A percentile compares a stretch with the other conserved stretches of the same genome.
phyloP scores from a whole-genome alignment of 1,284 basidiomycete species.

The Phellinidium pouzarii region DNA sequence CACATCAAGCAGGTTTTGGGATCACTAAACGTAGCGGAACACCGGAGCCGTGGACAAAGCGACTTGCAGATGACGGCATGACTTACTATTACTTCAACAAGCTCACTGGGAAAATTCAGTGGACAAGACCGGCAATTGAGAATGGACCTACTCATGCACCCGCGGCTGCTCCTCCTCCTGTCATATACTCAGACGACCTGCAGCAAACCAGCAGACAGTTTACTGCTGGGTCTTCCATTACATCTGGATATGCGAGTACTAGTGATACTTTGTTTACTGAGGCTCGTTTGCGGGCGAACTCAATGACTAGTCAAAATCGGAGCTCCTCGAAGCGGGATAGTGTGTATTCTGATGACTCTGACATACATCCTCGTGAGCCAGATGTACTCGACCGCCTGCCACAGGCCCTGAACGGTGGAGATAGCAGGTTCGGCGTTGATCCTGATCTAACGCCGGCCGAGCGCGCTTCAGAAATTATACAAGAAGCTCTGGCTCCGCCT shows the following conservation, averaged over 20 bases:
- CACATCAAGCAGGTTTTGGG: conserved; percentile 49
- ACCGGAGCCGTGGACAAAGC: conserved; percentile 74
- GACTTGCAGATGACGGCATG: conserved; percentile 79
- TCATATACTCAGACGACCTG: conserved; percentile 4
- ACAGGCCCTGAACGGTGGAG: conserved; percentile 15
- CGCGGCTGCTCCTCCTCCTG: not conserved
- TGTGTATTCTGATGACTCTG: conserved; percentile 73
- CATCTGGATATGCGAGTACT: conserved; percentile 8
- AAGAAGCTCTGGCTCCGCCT: conserved; percentile 51
- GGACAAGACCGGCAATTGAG: conserved; percentile 52
- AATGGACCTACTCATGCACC: conserved; percentile 1
- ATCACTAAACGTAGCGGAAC: conserved; percentile 49
- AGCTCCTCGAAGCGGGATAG: conserved; percentile 45
- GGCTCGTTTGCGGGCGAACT: conserved; percentile 33
- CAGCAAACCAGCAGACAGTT: conserved; percentile 8
- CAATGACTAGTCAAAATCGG: conserved; percentile 30
- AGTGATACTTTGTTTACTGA: conserved; percentile 22
- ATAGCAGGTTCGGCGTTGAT: conserved; percentile 21
- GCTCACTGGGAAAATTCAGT: conserved; percentile 58
- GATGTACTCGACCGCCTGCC: conserved; percentile 23
- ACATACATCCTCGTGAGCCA: conserved; percentile 52
- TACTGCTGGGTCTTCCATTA: conserved; percentile 6
- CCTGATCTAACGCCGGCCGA: conserved; percentile 58
- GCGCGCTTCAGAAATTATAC: conserved; percentile 56
- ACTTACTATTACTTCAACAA: conserved; percentile 78